Conservation (phyloP, 2,329 filamentous ascomycete species). For the Verticillium tricorpus region DNA sequence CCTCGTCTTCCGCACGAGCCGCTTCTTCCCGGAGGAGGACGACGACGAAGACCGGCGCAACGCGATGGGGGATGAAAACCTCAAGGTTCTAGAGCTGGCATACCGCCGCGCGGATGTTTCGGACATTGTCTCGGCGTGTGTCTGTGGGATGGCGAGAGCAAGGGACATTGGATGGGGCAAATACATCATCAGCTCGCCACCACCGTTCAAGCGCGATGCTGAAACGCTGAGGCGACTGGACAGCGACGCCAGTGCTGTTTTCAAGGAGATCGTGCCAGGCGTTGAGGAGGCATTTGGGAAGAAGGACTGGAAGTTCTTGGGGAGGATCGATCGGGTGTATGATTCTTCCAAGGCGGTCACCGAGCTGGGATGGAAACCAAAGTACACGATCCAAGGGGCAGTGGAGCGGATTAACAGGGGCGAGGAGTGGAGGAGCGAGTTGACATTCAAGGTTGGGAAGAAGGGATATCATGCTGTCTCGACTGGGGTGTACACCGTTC, state of each 20-base stretch:
- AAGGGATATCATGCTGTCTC: constrained; percentile 38
- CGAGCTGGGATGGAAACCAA: constrained; percentile 37
- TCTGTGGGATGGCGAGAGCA: constrained; percentile 31
- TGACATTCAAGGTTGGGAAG: constrained; percentile 33
- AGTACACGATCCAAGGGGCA: constrained; percentile 32
- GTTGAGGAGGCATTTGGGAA: constrained; percentile 24
- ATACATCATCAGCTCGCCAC: constrained; percentile 39
- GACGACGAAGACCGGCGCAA: constrained; percentile 36
- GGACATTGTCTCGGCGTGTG: constrained; percentile 36
- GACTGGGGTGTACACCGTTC: constrained; percentile 37
- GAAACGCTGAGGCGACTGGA: constrained; percentile 28
- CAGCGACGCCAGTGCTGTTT: constrained; percentile 22
- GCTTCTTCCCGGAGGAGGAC: constrained; percentile 45
- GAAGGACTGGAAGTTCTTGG: constrained; percentile 30
- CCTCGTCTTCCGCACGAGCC: constrained; percentile 39
- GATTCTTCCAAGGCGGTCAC: constrained; percentile 34
- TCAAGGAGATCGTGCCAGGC: constrained; percentile 20
- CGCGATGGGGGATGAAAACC: constrained; percentile 33
- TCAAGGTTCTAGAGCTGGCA: constrained; percentile 43
- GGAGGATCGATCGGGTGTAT: constrained; percentile 39
- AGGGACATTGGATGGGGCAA: constrained; percentile 27
- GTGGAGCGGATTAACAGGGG: constrained; percentile 29
- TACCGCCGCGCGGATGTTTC: constrained; percentile 39
- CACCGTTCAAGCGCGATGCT: constrained; percentile 26
- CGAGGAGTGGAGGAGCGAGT: constrained; percentile 32